These are phyloP conservation scores for Epichloe aotearoae DNA, from an alignment of 2,329 filamentous ascomycete genomes.

Conservation along the genomic window DNA sequence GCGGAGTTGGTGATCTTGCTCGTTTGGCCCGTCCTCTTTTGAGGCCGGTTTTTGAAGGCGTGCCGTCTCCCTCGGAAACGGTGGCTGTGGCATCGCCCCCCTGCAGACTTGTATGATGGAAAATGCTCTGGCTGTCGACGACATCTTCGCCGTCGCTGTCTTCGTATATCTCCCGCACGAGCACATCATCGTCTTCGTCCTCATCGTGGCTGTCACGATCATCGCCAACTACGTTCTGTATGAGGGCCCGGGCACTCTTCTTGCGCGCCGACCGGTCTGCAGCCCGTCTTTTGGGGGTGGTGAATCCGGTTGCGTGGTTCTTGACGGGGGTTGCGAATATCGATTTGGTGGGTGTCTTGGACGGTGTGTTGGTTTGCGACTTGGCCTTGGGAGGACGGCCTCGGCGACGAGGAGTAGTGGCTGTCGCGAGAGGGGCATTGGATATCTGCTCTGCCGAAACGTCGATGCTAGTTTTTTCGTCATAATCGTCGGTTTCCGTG, in stretches of 20 bases:
- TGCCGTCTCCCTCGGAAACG: conserved; percentile 19
- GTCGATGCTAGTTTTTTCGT: background rate
- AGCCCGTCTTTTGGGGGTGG: conserved; percentile 53
- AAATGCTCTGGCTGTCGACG: conserved; percentile 35
- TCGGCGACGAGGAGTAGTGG: conserved; percentile 20
- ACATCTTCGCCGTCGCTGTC: conserved; percentile 63
- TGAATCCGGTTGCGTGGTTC: conserved; percentile 18
- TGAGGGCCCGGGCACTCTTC: conserved; percentile 68
- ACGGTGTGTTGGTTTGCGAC: conserved; percentile 18
- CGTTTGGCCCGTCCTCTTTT: conserved; percentile 12
- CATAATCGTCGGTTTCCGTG: conserved; percentile 2
- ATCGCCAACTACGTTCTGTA: conserved; percentile 55
- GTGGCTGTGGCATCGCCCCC: conserved; percentile 14
- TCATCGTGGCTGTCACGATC: conserved; percentile 57
- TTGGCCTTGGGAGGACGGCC: conserved; percentile 18
- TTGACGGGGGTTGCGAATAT: conserved; percentile 29
- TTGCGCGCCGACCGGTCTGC: conserved; percentile 75
- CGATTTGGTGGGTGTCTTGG: conserved; percentile 13
- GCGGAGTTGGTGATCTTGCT: conserved; percentile 59
- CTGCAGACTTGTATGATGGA: conserved; percentile 20
- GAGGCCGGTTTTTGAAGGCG: conserved; percentile 27
- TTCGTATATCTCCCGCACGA: conserved; percentile 23
- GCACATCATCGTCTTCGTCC: conserved; percentile 22
- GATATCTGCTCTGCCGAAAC: background rate
- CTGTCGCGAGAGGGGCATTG: conserved; percentile 6